These are phyloP conservation scores for Nothomitra cinnamomea DNA, from an alignment of 2,329 filamentous ascomycete species.

Conservation along the genomic window DNA sequence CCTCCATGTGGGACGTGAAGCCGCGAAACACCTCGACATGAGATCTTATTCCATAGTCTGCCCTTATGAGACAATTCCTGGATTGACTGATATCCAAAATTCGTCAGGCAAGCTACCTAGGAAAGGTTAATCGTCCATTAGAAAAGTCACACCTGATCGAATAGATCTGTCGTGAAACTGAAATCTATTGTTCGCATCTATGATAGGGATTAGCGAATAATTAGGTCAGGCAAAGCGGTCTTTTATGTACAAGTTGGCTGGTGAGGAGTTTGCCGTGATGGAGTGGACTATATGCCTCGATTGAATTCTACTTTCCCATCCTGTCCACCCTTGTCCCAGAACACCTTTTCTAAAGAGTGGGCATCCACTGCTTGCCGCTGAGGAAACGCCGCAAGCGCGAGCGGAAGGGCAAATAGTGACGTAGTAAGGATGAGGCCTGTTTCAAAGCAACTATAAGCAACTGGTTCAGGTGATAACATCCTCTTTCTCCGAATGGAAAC, in stretches of 20 bases:
- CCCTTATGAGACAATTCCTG: too few relatives aligned
- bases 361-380: conserved; percentile 72
- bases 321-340: conserved; percentile 63
- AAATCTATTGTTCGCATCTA: too few relatives aligned
- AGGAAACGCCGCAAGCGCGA: conserved; percentile 83
- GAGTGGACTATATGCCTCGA: conserved; percentile 56
- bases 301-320: conserved; percentile 89
- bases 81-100: too few relatives aligned
- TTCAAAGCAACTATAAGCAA: not conserved
- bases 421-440: conserved; percentile 61
- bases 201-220: not conserved
- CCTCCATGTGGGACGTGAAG: too few relatives aligned
- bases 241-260: not conserved
- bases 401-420: conserved; percentile 71
- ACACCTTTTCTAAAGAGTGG: conserved; percentile 65
- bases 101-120: too few relatives aligned
- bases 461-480: not conserved
- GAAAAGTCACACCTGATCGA: too few relatives aligned
- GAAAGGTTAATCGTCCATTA: too few relatives aligned
- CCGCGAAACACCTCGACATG: too few relatives aligned
- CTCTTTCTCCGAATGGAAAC: conserved; percentile 8
- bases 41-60: too few relatives aligned
- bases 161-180: too few relatives aligned
- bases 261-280: not conserved
- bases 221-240: not conserved